Percentiles rank a stretch among this genome's conserved stretches.
Conservation (phyloP, 768 basidiomycete genomes). For the Naganishia vaughanmartiniae region DNA sequence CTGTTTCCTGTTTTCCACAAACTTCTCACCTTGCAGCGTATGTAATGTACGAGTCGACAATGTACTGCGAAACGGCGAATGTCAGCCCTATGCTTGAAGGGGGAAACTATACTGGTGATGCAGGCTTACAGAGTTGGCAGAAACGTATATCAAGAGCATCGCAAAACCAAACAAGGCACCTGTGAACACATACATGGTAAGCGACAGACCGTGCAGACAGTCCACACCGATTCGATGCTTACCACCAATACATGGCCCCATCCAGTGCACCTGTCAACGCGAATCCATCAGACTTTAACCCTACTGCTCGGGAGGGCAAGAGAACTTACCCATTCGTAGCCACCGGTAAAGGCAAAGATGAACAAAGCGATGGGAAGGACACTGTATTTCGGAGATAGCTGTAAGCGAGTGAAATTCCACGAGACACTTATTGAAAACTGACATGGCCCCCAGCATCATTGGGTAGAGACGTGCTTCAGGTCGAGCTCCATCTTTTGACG, state of each 20-base stretch:
- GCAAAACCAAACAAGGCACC: slow-evolving; percentile 59
- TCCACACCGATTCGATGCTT: background rate
- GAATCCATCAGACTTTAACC: background rate
- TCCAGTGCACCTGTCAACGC: slow-evolving; percentile 60
- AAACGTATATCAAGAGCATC: slow-evolving; percentile 62
- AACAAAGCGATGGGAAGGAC: slow-evolving; percentile 67
- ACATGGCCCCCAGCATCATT: slow-evolving; percentile 44
- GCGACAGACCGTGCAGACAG: background rate
- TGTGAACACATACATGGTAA: background rate
- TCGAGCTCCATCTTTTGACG: background rate
- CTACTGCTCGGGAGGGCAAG: background rate
- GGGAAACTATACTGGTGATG: background rate
- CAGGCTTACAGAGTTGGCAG: slow-evolving; percentile 56
- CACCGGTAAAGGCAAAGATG: slow-evolving; percentile 66
- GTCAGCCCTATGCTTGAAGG: background rate
- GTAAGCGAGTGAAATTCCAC: background rate
- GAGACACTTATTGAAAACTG: background rate
- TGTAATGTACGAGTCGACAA: slow-evolving; percentile 44
- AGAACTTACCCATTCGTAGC: slow-evolving; percentile 53
- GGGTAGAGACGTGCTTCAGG: slow-evolving; percentile 43
- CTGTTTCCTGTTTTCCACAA: background rate
- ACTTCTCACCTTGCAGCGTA: slow-evolving; percentile 39
- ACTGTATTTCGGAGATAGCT: background rate
- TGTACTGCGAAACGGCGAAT: background rate
- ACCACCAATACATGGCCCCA: slow-evolving; percentile 64